A percentile compares a stretch with the other conserved stretches of the same genome.
phyloP scores from a whole-genome alignment of 306 rosid genomes.

The Vigna nakashimae region DNA sequence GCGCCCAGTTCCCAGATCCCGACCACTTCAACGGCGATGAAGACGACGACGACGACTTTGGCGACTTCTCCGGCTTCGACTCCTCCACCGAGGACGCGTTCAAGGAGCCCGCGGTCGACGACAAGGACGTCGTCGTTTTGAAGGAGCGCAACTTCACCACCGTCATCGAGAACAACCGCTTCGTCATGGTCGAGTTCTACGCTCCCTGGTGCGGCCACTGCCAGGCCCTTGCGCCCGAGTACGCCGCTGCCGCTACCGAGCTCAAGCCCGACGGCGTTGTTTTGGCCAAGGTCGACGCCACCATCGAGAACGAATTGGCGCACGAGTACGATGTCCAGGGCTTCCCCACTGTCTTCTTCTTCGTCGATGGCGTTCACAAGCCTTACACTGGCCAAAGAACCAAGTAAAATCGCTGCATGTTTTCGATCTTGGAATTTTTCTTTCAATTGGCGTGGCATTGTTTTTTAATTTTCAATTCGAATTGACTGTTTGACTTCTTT shows the following conservation, averaged over 20 bases:
- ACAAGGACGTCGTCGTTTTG: conserved; percentile 85
- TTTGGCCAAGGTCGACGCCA: conserved; percentile 90
- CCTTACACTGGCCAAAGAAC: conserved; percentile 84
- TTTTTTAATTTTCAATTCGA: background rate
- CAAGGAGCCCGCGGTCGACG: conserved; percentile 71
- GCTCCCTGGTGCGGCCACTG: conserved; percentile 99
- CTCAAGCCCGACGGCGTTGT: conserved; percentile 72
- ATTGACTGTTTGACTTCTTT: background rate
- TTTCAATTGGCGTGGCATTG: conserved; percentile 9
- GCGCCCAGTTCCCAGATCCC: conserved; percentile 53
- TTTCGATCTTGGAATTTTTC: conserved; percentile 11
- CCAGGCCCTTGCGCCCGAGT: conserved; percentile 88
- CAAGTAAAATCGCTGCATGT: conserved; percentile 53
- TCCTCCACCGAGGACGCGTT: conserved; percentile 54
- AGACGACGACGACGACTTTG: conserved; percentile 40
- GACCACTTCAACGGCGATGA: conserved; percentile 47
- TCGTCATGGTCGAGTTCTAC: conserved; percentile 91
- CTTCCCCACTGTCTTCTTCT: conserved; percentile 78
- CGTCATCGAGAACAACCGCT: conserved; percentile 65
- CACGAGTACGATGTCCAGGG: conserved; percentile 90
- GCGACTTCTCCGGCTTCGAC: conserved; percentile 58
- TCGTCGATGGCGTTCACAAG: conserved; percentile 84
- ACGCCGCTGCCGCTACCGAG: conserved; percentile 91
- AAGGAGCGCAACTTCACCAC: conserved; percentile 84
- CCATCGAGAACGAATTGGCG: conserved; percentile 81